Percentiles rank a stretch among this genome's conserved stretches.
These are phyloP conservation scores for Penicillium herquei DNA, from an alignment of 495 filamentous ascomycete species.

Conservation along the genomic window DNA sequence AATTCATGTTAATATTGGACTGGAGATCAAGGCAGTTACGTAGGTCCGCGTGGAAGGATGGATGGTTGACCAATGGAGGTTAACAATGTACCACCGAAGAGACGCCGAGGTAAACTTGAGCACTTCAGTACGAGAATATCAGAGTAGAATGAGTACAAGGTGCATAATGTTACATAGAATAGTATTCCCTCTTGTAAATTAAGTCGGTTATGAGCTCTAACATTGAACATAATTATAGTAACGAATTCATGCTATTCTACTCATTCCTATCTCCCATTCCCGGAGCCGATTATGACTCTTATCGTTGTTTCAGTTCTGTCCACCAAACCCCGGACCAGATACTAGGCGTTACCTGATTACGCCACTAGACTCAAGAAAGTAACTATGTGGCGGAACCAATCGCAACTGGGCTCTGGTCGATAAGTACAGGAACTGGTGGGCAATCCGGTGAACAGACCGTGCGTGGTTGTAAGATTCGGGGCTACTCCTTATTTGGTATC, in stretches of 20 bases:
- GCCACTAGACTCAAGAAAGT: constrained; percentile 11
- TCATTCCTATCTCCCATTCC: neutral
- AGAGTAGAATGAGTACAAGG: neutral
- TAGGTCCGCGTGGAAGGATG: neutral
- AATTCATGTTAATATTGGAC: too few relatives aligned
- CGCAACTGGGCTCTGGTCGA: constrained; percentile 15
- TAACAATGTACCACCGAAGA: neutral
- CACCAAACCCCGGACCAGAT: constrained; percentile 2
- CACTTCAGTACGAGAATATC: neutral
- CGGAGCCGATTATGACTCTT: neutral
- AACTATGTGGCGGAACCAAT: constrained; percentile 16
- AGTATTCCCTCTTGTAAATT: too few relatives aligned
- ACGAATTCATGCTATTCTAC: too few relatives aligned
- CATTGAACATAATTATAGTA: too few relatives aligned
- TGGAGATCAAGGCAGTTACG: neutral
- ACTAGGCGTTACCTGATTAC: constrained; percentile 7
- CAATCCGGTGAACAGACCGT: constrained; percentile 11
- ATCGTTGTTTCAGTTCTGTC: constrained; percentile 5
- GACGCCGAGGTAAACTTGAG: neutral
- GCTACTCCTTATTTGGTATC: constrained; percentile 22
- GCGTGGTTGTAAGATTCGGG: constrained; percentile 22
- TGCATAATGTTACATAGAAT: neutral
- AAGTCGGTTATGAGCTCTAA: too few relatives aligned
- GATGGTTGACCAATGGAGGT: neutral
- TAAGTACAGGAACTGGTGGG: neutral